Percentiles rank a stretch among this genome's conserved stretches.
phyloP scores from a whole-genome alignment of 1,284 basidiomycete species.

The Trametes pubescens region DNA sequence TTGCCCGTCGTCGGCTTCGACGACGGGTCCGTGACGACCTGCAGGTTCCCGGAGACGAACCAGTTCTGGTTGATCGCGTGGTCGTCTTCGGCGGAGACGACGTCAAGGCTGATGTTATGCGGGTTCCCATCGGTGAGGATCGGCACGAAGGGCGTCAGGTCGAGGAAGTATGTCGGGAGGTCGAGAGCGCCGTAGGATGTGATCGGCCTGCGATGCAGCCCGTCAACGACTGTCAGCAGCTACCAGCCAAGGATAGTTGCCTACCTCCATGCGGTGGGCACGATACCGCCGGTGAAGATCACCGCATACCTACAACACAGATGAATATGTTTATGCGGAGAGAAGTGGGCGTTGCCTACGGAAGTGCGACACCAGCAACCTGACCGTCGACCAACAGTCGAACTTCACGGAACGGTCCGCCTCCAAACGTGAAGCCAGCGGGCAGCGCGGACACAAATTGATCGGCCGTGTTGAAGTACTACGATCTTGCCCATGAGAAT shows the following conservation, averaged over 20 bases:
- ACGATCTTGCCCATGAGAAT: slow-evolving; percentile 7
- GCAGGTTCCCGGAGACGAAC: slow-evolving; percentile 78
- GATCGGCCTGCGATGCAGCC: slow-evolving; percentile 61
- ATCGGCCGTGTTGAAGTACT: slow-evolving; percentile 80
- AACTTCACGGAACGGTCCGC: slow-evolving; percentile 83
- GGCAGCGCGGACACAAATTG: slow-evolving; percentile 65
- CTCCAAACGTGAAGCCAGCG: slow-evolving; percentile 56
- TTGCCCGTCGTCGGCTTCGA: slow-evolving; percentile 69
- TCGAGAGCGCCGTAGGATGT: slow-evolving; percentile 82
- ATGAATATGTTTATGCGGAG: background rate
- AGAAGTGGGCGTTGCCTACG: slow-evolving; percentile 47
- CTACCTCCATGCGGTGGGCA: slow-evolving; percentile 77
- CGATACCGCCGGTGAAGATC: slow-evolving; percentile 84
- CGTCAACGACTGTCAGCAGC: background rate
- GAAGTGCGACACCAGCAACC: slow-evolving; percentile 79
- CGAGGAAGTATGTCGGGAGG: slow-evolving; percentile 80
- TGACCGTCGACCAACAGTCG: slow-evolving; percentile 78
- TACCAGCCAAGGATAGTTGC: slow-evolving; percentile 14
- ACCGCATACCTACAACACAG: slow-evolving; percentile 55
- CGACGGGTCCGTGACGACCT: slow-evolving; percentile 73
- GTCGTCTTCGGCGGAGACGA: slow-evolving; percentile 74
- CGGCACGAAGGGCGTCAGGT: slow-evolving; percentile 82
- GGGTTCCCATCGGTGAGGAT: slow-evolving; percentile 71
- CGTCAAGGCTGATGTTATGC: slow-evolving; percentile 76
- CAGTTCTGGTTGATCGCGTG: slow-evolving; percentile 76